These are phyloP conservation scores for Raphanus hybrid DNA, from an alignment of 441 rosid genomes.

Conservation along the genomic window DNA sequence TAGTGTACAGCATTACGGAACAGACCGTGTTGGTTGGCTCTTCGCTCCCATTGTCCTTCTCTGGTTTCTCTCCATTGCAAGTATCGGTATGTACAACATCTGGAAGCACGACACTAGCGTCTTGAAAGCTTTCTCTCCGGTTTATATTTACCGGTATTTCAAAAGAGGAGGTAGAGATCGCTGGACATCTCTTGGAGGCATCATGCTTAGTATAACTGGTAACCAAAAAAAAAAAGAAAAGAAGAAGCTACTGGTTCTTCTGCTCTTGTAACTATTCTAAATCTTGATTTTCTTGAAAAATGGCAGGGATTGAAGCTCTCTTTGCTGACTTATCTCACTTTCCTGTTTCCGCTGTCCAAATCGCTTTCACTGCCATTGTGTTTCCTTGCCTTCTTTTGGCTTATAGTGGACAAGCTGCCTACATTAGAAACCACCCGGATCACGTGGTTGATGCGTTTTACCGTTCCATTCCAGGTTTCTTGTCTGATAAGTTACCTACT, in stretches of 20 bases:
- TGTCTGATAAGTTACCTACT: neutral
- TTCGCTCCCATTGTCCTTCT: constrained; percentile 44
- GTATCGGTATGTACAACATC: constrained; percentile 43
- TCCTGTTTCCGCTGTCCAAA: constrained; percentile 84
- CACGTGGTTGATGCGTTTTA: constrained; percentile 80
- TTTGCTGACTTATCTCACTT: constrained; percentile 92
- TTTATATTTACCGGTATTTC: constrained; percentile 44
- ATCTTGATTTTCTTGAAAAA: constrained; percentile 15
- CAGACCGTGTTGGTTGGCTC: constrained; percentile 49
- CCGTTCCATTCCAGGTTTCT: constrained; percentile 86
- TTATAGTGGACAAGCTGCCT: constrained; percentile 96
- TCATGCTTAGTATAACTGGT: constrained; percentile 46
- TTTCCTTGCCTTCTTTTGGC: constrained; percentile 96
- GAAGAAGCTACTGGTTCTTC: neutral
- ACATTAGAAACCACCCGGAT: constrained; percentile 60
- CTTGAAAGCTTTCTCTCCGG: constrained; percentile 45
- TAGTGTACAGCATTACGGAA: constrained; percentile 47
- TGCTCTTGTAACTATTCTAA: neutral
- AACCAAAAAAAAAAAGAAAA: neutral
- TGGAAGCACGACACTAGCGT: constrained; percentile 41
- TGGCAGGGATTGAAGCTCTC: constrained; percentile 92
- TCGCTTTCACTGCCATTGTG: constrained; percentile 88
- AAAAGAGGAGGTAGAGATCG: constrained; percentile 44
- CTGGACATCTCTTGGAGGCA: constrained; percentile 44
- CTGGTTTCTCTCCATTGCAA: constrained; percentile 45